Evolutionary conservation across 345 rosid species (phyloP).

Genomic region (Eucalyptus virginea): DNA sequence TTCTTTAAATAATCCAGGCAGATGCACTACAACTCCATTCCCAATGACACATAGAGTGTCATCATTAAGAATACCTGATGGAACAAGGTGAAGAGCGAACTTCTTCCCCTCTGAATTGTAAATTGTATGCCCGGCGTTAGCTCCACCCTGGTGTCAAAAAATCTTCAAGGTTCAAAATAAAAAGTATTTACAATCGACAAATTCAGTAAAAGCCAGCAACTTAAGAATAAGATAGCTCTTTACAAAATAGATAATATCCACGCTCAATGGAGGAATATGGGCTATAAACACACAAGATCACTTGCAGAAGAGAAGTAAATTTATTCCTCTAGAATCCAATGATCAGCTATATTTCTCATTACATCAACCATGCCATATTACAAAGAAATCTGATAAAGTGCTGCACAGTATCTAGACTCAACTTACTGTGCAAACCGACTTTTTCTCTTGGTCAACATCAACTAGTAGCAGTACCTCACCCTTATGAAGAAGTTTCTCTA

Average conservation of each 20-base stretch:
- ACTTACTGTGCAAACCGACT: background rate
- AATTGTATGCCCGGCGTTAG: conserved; percentile 99
- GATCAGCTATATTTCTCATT: background rate
- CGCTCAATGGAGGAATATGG: background rate
- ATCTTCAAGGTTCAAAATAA: background rate
- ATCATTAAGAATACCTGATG: conserved; percentile 86
- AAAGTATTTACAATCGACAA: background rate
- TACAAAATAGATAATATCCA: background rate
- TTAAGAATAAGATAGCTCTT: background rate
- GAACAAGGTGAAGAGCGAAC: conserved; percentile 95
- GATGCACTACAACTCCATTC: conserved; percentile 90
- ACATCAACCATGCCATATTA: background rate
- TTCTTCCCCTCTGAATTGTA: conserved; percentile 89
- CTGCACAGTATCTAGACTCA: background rate
- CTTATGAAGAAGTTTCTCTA: background rate
- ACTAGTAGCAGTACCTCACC: background rate
- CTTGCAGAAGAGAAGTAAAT: background rate
- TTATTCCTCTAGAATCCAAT: background rate
- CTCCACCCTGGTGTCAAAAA: conserved; percentile 64
- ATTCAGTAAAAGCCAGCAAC: background rate
- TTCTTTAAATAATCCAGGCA: conserved; percentile 80
- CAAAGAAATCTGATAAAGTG: background rate
- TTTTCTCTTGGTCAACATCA: background rate
- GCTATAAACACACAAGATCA: background rate
- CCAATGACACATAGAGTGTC: conserved; percentile 88